Evolutionary conservation across 352 stramenopile genomes (phyloP).

Genomic region (Globisporangium splendens): DNA sequence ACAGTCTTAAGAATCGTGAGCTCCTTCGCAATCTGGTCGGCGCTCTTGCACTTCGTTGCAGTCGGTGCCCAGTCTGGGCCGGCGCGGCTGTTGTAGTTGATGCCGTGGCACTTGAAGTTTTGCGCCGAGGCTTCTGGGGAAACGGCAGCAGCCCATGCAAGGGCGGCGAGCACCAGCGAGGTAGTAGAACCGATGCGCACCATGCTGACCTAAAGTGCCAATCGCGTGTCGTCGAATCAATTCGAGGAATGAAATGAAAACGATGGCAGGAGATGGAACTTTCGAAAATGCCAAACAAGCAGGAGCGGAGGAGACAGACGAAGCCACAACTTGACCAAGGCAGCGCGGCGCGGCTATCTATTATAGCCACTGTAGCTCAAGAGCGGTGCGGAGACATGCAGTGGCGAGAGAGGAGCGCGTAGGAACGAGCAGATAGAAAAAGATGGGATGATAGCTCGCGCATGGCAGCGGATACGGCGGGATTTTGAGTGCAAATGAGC

Average conservation of each 20-base stretch:
- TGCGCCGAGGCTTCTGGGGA: background rate
- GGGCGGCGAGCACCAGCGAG: background rate
- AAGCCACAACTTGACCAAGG: too few species aligned
- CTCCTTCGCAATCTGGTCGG: constrained; percentile 40
- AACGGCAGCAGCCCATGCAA: background rate
- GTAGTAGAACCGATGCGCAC: background rate
- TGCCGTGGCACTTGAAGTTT: constrained; percentile 19
- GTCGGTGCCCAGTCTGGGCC: constrained; percentile 46
- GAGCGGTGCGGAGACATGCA: too few species aligned
- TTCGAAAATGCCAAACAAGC: background rate
- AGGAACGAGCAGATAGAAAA: too few species aligned
- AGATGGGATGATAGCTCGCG: too few species aligned
- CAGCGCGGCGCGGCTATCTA: too few species aligned
- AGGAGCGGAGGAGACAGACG: too few species aligned
- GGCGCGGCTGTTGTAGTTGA: constrained; percentile 76
- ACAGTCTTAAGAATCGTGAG: constrained; percentile 17
- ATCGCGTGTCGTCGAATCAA: background rate
- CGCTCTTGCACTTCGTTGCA: constrained; percentile 51
- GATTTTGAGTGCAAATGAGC: too few species aligned
- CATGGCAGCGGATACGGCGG: too few species aligned
- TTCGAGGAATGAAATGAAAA: background rate
- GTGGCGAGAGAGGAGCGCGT: too few species aligned
- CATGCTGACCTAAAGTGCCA: background rate
- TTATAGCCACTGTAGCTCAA: too few species aligned
- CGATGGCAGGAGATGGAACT: background rate